These are phyloP conservation scores for Rubroshorea leprosula DNA, from an alignment of 345 rosid species.

Conservation along the genomic window DNA sequence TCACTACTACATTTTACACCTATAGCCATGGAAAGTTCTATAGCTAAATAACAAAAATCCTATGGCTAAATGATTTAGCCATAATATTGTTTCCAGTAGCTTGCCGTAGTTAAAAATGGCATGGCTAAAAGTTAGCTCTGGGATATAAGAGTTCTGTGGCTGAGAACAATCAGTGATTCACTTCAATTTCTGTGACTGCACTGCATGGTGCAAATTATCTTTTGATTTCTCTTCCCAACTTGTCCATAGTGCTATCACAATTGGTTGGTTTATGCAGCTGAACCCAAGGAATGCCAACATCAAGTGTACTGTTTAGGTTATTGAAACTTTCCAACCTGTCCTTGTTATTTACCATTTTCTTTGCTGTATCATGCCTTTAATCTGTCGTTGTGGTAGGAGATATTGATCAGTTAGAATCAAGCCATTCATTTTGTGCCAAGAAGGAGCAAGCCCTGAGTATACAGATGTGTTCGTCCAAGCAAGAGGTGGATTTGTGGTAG, in stretches of 20 bases:
- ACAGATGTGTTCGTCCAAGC: not conserved
- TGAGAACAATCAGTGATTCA: no score
- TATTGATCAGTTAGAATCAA: not conserved
- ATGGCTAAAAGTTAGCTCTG: no score
- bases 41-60: no score
- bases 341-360: constrained; percentile 11
- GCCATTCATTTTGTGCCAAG: not conserved
- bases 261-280: constrained; percentile 14
- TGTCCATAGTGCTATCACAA: constrained; percentile 31
- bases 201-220: no score
- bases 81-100: no score
- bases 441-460: not conserved
- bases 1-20: no score
- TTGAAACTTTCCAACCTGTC: constrained; percentile 18
- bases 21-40: no score
- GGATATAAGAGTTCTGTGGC: no score
- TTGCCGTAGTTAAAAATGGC: no score
- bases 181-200: no score
- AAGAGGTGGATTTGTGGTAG: no score
- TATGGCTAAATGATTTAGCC: no score
- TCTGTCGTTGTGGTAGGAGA: constrained; percentile 5
- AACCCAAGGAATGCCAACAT: constrained; percentile 10
- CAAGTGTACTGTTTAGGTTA: not conserved
- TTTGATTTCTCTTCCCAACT: constrained; percentile 26
- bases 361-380: not conserved